These are phyloP conservation scores for Fraxinus floribunda DNA, from an alignment of 305 asterid species.

Conservation along the genomic window DNA sequence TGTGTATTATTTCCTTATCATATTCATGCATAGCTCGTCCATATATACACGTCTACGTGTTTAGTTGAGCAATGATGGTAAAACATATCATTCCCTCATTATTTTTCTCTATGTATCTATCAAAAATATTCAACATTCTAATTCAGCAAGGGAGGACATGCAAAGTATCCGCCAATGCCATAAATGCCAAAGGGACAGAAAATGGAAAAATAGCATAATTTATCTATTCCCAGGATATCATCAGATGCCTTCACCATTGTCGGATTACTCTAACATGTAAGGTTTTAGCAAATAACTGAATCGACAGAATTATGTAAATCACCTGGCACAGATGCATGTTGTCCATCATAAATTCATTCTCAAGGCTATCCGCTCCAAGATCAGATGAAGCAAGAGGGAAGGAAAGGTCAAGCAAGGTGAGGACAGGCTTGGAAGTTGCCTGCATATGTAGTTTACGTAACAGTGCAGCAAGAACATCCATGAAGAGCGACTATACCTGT, in stretches of 20 bases:
- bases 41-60: background rate
- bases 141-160: conserved; percentile 15
- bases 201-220: background rate
- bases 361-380: conserved; percentile 90
- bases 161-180: background rate
- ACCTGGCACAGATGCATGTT: conserved; percentile 78
- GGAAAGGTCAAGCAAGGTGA: conserved; percentile 78
- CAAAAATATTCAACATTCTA: background rate
- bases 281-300: conserved; percentile 19
- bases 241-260: conserved; percentile 4
- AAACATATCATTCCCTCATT: background rate
- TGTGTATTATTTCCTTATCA: background rate
- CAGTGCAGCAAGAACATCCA: conserved; percentile 8
- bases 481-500: conserved; percentile 52
- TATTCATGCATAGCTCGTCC: background rate
- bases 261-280: conserved; percentile 1
- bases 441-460: conserved; percentile 30
- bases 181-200: background rate
- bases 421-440: conserved; percentile 87
- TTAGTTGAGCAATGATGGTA: background rate
- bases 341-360: conserved; percentile 80
- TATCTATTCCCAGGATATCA: background rate
- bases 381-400: conserved; percentile 93
- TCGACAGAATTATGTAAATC: conserved; percentile 24
- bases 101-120: background rate